phyloP scores from a whole-genome alignment of 768 basidiomycete genomes.

The Leccinum variicolor region DNA sequence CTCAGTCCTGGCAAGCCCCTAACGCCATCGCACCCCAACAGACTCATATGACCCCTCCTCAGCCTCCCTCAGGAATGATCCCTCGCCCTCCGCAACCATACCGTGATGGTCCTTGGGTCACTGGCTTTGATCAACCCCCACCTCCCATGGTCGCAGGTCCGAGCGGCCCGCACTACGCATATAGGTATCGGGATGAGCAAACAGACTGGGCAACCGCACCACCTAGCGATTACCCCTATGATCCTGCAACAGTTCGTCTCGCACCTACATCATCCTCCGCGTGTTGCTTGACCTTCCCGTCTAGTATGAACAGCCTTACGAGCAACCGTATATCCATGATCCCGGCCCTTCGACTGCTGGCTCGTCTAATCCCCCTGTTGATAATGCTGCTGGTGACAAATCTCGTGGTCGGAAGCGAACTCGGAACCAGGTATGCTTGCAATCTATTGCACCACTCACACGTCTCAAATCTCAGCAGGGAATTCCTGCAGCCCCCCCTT shows the following conservation, averaged over 20 bases:
- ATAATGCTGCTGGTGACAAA: slow-evolving; percentile 37
- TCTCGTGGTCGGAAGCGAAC: slow-evolving; percentile 67
- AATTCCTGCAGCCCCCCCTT: slow-evolving; percentile 62
- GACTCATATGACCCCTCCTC: slow-evolving; percentile 51
- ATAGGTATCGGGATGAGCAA: slow-evolving; percentile 63
- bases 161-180: slow-evolving; percentile 47
- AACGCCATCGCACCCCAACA: slow-evolving; percentile 63
- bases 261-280: not conserved
- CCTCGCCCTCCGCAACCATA: slow-evolving; percentile 44
- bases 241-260: slow-evolving; percentile 44
- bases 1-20: slow-evolving; percentile 64
- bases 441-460: not conserved
- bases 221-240: slow-evolving; percentile 51
- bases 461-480: slow-evolving; percentile 35
- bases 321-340: slow-evolving; percentile 58
- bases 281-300: slow-evolving; percentile 6
- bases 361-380: slow-evolving; percentile 32
- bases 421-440: slow-evolving; percentile 48
- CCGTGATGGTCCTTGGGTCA: slow-evolving; percentile 55
- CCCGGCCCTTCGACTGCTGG: slow-evolving; percentile 44
- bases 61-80: slow-evolving; percentile 43
- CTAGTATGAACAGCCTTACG: slow-evolving; percentile 57
- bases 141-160: slow-evolving; percentile 47
- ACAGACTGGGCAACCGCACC: slow-evolving; percentile 40
- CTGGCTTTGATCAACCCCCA: slow-evolving; percentile 48